These are phyloP conservation scores for Camelina sativa DNA, from an alignment of 345 rosid genomes.

Conservation along the genomic window DNA sequence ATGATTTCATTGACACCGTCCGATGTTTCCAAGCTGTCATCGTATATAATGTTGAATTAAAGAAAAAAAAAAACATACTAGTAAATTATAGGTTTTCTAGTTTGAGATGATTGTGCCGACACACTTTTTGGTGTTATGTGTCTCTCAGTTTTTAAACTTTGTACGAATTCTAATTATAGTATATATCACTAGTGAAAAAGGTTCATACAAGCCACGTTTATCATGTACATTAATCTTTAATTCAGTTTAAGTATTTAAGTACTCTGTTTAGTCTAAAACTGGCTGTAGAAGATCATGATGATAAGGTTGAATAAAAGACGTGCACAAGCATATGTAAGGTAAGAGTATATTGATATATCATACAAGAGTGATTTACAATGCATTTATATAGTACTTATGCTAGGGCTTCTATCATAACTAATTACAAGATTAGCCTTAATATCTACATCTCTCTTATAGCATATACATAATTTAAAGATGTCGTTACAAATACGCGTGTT, in stretches of 20 bases:
- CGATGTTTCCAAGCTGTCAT: conserved; percentile 50
- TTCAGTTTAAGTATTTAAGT: neutral
- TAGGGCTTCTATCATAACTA: too few species aligned
- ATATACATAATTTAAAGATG: too few species aligned
- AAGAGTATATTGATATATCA: too few species aligned
- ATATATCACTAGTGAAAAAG: conserved; percentile 4
- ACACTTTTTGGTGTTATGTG: conserved; percentile 31
- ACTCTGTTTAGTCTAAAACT: neutral
- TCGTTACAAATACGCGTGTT: too few species aligned
- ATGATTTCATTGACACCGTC: conserved; percentile 49
- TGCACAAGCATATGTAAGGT: neutral
- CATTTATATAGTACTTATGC: too few species aligned
- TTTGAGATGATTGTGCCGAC: conserved; percentile 47
- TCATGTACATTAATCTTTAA: conserved; percentile 1
- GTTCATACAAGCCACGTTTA: conserved; percentile 28
- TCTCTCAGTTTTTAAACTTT: neutral
- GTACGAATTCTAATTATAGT: neutral
- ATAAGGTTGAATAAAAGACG: neutral
- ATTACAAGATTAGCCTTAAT: too few species aligned
- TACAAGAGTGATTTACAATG: too few species aligned
- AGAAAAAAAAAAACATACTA: neutral
- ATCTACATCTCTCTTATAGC: too few species aligned
- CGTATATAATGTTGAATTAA: neutral
- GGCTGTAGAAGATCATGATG: neutral
- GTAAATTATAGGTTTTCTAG: conserved; percentile 4